phyloP scores from a whole-genome alignment of 495 filamentous ascomycete genomes.

The Hyaloscypha hepaticicola region DNA sequence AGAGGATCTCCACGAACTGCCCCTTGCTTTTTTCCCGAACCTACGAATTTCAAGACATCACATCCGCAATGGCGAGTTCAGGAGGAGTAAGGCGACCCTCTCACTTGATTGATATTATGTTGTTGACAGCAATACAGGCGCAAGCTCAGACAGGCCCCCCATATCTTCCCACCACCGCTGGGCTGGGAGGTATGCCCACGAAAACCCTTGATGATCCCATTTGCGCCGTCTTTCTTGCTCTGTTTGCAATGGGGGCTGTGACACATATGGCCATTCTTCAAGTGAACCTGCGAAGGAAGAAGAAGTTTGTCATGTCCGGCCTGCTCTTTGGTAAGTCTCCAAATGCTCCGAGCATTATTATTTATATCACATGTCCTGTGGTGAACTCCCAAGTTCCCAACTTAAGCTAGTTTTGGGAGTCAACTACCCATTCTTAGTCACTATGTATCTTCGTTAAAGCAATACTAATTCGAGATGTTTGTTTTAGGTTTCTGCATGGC shows the following conservation, averaged over 20 bases:
- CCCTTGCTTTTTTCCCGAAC: too few relatives aligned
- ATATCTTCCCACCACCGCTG: slow-evolving; percentile 23
- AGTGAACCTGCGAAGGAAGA: slow-evolving; percentile 52
- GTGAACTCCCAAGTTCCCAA: too few relatives aligned
- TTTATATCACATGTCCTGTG: too few relatives aligned
- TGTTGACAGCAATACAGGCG: slow-evolving; percentile 3
- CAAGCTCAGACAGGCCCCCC: slow-evolving; percentile 14
- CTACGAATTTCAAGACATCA: not conserved
- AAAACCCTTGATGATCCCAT: slow-evolving; percentile 60
- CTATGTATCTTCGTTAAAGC: too few relatives aligned
- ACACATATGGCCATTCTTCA: slow-evolving; percentile 66
- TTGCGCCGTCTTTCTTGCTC: slow-evolving; percentile 58
- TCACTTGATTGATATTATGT: not conserved
- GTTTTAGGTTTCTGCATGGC: slow-evolving; percentile 79
- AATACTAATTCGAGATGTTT: too few relatives aligned
- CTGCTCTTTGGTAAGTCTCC: too few relatives aligned
- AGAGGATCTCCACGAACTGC: too few relatives aligned
- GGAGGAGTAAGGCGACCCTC: slow-evolving; percentile 1
- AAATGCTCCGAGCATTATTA: too few relatives aligned
- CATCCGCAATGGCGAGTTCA: not conserved
- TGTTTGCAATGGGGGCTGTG: slow-evolving; percentile 60
- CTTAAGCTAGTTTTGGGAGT: too few relatives aligned
- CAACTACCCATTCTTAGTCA: too few relatives aligned
- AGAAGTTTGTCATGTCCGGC: slow-evolving; percentile 76
- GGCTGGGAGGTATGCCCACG: slow-evolving; percentile 27